Conservation (phyloP, 2,329 filamentous ascomycete species). For the Macroventuria anomochaeta region DNA sequence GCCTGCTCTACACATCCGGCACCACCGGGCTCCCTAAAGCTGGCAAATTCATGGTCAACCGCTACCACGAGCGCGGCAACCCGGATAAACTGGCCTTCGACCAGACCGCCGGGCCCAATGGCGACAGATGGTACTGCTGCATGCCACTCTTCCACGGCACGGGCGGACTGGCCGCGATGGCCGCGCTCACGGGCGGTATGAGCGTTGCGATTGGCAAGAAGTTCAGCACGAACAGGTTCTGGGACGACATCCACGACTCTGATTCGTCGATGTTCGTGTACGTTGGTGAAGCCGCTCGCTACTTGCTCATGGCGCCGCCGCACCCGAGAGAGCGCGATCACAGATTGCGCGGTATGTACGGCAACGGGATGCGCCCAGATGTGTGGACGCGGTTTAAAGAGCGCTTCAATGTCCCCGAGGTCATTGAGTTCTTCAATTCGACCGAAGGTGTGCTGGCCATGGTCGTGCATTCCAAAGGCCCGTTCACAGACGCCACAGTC, state of each 20-base stretch:
- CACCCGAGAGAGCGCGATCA: conserved; percentile 66
- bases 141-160: conserved; percentile 82
- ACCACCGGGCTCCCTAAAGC: conserved; percentile 76
- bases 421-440: conserved; percentile 78
- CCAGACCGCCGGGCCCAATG: conserved; percentile 46
- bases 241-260: conserved; percentile 72
- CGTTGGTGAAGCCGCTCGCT: conserved; percentile 77
- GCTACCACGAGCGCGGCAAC: conserved; percentile 43
- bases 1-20: conserved; percentile 74
- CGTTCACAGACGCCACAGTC: conserved; percentile 64
- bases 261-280: conserved; percentile 74
- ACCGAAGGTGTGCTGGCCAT: conserved; percentile 73
- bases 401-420: conserved; percentile 65
- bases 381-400: conserved; percentile 69
- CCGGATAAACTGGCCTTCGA: conserved; percentile 43
- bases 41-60: conserved; percentile 35
- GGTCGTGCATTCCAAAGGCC: conserved; percentile 59
- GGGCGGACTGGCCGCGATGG: conserved; percentile 64
- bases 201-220: conserved; percentile 67
- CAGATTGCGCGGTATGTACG: conserved; percentile 65
- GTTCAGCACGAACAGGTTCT: conserved; percentile 73
- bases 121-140: conserved; percentile 73
- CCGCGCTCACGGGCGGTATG: conserved; percentile 50
- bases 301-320: conserved; percentile 70
- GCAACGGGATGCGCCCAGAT: conserved; percentile 71